Percentiles rank a stretch among this genome's conserved stretches.
Evolutionary conservation across 331 rosid species (phyloP).

Genomic region (Saraca asoca): DNA sequence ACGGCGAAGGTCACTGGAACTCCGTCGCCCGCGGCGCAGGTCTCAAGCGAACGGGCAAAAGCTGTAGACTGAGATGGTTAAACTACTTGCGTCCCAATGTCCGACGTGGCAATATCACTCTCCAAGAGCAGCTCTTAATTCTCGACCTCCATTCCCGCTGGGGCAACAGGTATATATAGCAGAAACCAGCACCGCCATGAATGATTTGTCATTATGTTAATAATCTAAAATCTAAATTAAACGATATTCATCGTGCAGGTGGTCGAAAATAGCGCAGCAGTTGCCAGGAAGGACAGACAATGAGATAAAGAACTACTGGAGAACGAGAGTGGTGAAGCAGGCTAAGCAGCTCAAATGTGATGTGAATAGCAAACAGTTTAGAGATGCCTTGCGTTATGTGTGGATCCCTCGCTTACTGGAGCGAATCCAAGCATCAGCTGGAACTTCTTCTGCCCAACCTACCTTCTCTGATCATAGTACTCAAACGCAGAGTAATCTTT

Average conservation of each 20-base stretch:
- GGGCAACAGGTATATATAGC: constrained; percentile 73
- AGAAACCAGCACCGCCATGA: neutral
- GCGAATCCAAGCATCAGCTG: constrained; percentile 49
- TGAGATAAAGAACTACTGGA: constrained; percentile 94
- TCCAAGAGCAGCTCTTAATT: constrained; percentile 87
- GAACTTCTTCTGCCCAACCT: constrained; percentile 22
- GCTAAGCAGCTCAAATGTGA: constrained; percentile 90
- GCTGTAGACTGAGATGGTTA: constrained; percentile 93
- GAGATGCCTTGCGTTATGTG: constrained; percentile 72
- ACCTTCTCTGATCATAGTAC: neutral
- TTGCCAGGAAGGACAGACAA: constrained; percentile 92
- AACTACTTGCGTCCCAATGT: constrained; percentile 87
- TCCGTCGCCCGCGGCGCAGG: constrained; percentile 67
- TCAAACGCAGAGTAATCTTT: constrained; percentile 12
- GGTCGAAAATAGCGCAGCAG: constrained; percentile 90
- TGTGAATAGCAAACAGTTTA: constrained; percentile 83
- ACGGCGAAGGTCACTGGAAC: constrained; percentile 95
- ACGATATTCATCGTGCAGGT: constrained; percentile 44
- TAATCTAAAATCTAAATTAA: neutral
- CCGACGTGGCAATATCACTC: constrained; percentile 78
- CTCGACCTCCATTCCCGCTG: constrained; percentile 86
- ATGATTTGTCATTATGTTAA: neutral
- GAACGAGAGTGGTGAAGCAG: constrained; percentile 91
- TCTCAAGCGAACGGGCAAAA: constrained; percentile 79
- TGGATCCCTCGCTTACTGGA: constrained; percentile 94